phyloP scores from a whole-genome alignment of 768 basidiomycete genomes.

The Tulasnella sp. region DNA sequence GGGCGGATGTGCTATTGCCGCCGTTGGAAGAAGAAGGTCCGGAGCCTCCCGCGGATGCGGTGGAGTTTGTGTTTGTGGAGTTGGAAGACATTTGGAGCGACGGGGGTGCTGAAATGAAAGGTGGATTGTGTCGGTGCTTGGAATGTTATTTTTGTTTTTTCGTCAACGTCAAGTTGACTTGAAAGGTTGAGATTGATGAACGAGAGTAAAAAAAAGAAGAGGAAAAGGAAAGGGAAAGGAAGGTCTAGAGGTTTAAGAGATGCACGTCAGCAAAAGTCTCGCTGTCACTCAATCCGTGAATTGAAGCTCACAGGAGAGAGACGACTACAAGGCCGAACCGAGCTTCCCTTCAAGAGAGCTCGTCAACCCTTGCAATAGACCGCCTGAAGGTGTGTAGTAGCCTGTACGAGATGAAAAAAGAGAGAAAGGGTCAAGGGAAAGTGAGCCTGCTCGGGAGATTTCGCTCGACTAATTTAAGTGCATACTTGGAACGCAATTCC shows the following conservation, averaged over 20 bases:
- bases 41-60: background rate
- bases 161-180: slow-evolving; percentile 1
- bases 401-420: background rate
- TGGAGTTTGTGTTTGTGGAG: background rate
- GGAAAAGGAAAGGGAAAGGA: background rate
- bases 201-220: no score
- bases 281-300: background rate
- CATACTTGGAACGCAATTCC: no score
- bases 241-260: background rate
- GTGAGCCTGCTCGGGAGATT: no score
- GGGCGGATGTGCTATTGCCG: background rate
- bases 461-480: background rate
- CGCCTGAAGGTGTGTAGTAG: background rate
- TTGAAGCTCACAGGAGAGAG: background rate
- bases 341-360: background rate
- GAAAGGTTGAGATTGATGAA: background rate
- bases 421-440: background rate
- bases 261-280: no score
- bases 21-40: background rate
- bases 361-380: background rate
- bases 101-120: no score
- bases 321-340: background rate
- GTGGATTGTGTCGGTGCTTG: no score
- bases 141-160: background rate
- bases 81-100: background rate